Evolutionary conservation across 2,329 filamentous ascomycete genomes (phyloP).

Genomic region (Botrytis porri): DNA sequence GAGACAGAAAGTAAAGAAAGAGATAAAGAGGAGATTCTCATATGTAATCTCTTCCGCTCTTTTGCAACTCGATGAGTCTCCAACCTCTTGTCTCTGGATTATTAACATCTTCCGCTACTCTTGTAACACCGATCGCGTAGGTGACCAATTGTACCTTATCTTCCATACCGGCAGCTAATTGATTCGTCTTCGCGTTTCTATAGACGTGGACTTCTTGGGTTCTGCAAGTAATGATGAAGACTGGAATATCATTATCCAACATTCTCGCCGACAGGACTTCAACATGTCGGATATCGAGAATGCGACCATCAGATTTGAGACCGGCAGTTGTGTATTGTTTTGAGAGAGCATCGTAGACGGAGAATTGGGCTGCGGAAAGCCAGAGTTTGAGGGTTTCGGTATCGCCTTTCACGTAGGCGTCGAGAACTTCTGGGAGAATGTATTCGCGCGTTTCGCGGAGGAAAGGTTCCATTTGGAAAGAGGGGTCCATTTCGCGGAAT

Average conservation of each 20-base stretch:
- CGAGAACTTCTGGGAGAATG: constrained; percentile 93
- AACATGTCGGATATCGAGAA: constrained; percentile 91
- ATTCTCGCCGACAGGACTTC: constrained; percentile 81
- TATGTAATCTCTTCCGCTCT: constrained; percentile 90
- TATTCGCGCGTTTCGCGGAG: constrained; percentile 94
- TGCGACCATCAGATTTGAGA: constrained; percentile 90
- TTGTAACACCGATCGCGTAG: constrained; percentile 93
- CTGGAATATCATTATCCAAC: constrained; percentile 82
- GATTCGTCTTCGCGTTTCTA: constrained; percentile 81
- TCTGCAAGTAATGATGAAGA: constrained; percentile 94
- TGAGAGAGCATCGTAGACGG: constrained; percentile 93
- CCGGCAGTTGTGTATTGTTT: constrained; percentile 94
- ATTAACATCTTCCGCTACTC: constrained; percentile 90
- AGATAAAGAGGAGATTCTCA: constrained; percentile 42
- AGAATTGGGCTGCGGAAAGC: constrained; percentile 94
- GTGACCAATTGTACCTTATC: constrained; percentile 98
- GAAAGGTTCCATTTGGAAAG: constrained; percentile 93
- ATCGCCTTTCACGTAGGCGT: constrained; percentile 97
- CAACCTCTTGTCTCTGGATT: constrained; percentile 96
- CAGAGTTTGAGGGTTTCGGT: constrained; percentile 86
- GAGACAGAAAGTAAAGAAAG: background rate
- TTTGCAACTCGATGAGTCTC: constrained; percentile 97
- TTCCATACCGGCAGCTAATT: constrained; percentile 95
- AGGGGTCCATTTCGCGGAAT: constrained; percentile 92
- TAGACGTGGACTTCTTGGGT: constrained; percentile 99